Percentiles rank a stretch among this genome's conserved stretches.
These are phyloP conservation scores for Agrocybe praecox DNA, from an alignment of 768 basidiomycete species.

Conservation along the genomic window DNA sequence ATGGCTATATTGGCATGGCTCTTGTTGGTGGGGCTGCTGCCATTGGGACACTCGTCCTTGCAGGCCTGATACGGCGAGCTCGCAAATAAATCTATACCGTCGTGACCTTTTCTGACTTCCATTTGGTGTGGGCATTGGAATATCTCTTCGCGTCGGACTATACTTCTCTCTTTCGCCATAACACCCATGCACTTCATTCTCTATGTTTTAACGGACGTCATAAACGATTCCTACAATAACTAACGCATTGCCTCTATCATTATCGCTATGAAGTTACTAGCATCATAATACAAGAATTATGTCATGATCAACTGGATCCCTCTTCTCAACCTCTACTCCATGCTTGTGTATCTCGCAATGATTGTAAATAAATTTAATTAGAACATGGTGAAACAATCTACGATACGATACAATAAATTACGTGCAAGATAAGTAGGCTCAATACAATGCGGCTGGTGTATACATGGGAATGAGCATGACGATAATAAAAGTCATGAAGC, in stretches of 20 bases:
- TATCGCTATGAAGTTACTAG: conserved; percentile 11
- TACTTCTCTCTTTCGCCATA: not conserved
- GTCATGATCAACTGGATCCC: not conserved
- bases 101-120: conserved; percentile 7
- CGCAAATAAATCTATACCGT: conserved; percentile 41
- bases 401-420: conserved; percentile 8
- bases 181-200: not conserved
- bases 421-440: not conserved
- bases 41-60: conserved; percentile 72
- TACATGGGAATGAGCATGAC: not conserved
- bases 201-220: not conserved
- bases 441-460: not conserved
- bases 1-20: conserved; percentile 99
- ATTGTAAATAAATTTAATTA: not conserved
- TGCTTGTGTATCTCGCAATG: not conserved
- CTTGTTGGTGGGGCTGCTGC: conserved; percentile 91
- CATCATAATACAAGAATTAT: not conserved
- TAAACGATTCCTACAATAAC: not conserved
- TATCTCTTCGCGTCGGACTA: not conserved
- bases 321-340: not conserved
- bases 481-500: not conserved
- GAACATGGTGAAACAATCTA: not conserved
- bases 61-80: conserved; percentile 85
- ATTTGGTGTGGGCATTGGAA: not conserved
- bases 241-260: too few species aligned